Evolutionary conservation across 495 filamentous ascomycete species (phyloP).

Genomic region (Xylaria venustula): DNA sequence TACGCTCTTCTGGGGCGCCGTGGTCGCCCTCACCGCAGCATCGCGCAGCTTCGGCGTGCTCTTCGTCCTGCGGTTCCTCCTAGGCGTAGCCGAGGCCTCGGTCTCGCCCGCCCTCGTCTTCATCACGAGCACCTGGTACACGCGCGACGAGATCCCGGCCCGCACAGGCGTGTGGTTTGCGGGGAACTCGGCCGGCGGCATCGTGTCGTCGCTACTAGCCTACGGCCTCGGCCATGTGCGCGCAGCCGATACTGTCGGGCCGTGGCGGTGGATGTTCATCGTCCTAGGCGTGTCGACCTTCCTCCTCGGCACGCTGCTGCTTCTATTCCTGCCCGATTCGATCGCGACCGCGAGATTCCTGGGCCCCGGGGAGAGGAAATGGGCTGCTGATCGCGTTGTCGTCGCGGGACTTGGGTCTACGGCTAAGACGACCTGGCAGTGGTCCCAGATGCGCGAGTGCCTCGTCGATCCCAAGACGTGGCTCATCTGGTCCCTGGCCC

Average conservation of each 20-base stretch:
- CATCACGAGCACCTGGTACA: constrained; percentile 37
- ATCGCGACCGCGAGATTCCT: constrained; percentile 30
- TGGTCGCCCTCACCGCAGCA: constrained; percentile 72
- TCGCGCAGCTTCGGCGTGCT: constrained; percentile 67
- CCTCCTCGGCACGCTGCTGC: constrained; percentile 25
- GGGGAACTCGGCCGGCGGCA: constrained; percentile 35
- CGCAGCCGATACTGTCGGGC: constrained; percentile 20
- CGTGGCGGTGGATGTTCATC: constrained; percentile 40
- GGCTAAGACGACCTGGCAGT: constrained; percentile 33
- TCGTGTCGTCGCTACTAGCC: constrained; percentile 44
- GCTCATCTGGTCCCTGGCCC: constrained; percentile 36
- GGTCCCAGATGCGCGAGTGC: constrained; percentile 37
- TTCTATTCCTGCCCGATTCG: constrained; percentile 33
- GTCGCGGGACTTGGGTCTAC: constrained; percentile 35
- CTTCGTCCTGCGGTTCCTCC: constrained; percentile 58
- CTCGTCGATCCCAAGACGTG: constrained; percentile 44
- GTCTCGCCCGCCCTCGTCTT: constrained; percentile 40
- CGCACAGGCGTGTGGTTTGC: constrained; percentile 43
- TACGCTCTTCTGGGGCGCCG: constrained; percentile 57
- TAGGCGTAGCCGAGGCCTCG: constrained; percentile 53
- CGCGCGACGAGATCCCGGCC: constrained; percentile 34
- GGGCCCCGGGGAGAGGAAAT: constrained; percentile 24
- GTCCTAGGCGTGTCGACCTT: constrained; percentile 34
- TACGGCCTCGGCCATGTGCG: constrained; percentile 45
- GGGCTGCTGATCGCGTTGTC: constrained; percentile 35